Percentiles rank a stretch among this genome's conserved stretches.
Evolutionary conservation across 345 rosid genomes (phyloP).

Genomic region (Bretschneidera sinensis): DNA sequence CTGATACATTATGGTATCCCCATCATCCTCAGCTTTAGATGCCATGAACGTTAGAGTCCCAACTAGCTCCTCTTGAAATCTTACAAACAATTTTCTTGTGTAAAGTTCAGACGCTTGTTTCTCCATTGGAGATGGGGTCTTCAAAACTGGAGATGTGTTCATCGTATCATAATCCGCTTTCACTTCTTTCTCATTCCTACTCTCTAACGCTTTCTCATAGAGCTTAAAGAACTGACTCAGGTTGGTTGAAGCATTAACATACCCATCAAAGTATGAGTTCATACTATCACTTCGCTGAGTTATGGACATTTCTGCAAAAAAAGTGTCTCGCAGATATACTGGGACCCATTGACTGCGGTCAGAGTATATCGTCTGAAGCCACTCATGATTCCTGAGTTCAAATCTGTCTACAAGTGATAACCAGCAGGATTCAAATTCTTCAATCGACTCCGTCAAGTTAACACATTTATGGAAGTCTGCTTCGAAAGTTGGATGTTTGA

Average conservation of each 20-base stretch:
- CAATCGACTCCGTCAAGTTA: conserved; percentile 33
- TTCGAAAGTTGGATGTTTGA: conserved; percentile 40
- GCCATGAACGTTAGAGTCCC: conserved; percentile 49
- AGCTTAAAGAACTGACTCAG: conserved; percentile 46
- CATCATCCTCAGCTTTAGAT: conserved; percentile 38
- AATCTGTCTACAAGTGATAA: conserved; percentile 38
- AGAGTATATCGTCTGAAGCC: conserved; percentile 51
- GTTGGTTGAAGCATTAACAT: conserved; percentile 53
- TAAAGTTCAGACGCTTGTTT: conserved; percentile 43
- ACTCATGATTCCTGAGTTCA: conserved; percentile 50
- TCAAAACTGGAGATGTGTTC: conserved; percentile 36
- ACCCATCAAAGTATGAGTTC: conserved; percentile 65
- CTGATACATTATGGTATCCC: conserved; percentile 34
- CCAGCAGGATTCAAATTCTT: conserved; percentile 43
- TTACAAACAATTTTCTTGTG: conserved; percentile 35
- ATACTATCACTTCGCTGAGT: conserved; percentile 51
- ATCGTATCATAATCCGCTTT: conserved; percentile 45
- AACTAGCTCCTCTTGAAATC: conserved; percentile 50
- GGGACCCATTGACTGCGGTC: conserved; percentile 64
- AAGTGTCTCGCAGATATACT: conserved; percentile 51
- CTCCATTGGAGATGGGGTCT: conserved; percentile 54
- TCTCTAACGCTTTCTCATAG: conserved; percentile 43
- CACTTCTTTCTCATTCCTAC: conserved; percentile 44
- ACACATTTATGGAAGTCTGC: conserved; percentile 43
- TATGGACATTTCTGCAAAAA: conserved; percentile 60